These are phyloP conservation scores for Exserohilum turcica DNA, from an alignment of 2,329 filamentous ascomycete species.

Conservation along the genomic window DNA sequence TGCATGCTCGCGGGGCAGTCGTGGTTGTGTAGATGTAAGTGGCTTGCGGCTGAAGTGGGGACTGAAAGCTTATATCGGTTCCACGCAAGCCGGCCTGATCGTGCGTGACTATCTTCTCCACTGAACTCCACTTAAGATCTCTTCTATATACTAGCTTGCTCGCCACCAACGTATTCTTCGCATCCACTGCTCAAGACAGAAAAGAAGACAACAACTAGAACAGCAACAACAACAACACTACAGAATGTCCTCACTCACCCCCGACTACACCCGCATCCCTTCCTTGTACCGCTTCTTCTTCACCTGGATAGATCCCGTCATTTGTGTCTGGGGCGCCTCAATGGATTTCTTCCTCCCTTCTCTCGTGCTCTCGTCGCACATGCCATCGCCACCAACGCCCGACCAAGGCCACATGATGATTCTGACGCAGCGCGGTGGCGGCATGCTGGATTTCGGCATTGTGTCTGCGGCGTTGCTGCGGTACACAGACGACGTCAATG, in stretches of 20 bases:
- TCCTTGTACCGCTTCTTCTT: constrained; percentile 36
- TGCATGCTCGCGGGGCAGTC: neutral
- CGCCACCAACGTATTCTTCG: too few species aligned
- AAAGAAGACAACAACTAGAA: neutral
- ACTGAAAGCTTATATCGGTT: neutral
- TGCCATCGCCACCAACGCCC: constrained; percentile 17
- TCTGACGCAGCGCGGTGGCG: constrained; percentile 33
- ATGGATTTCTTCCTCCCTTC: constrained; percentile 33
- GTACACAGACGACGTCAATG: constrained; percentile 27
- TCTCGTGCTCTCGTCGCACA: constrained; percentile 27
- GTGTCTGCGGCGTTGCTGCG: constrained; percentile 34
- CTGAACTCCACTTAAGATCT: too few species aligned
- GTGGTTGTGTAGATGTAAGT: neutral
- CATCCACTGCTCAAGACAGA: neutral
- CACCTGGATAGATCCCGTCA: constrained; percentile 33
- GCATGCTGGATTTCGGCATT: constrained; percentile 36
- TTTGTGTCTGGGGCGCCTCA: constrained; percentile 34
- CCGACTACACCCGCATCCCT: constrained; percentile 9
- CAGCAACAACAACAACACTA: neutral
- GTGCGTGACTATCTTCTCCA: too few species aligned
- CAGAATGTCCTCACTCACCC: constrained; percentile 1
- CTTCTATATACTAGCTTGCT: too few species aligned
- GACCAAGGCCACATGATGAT: constrained; percentile 35
- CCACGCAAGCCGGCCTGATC: too few species aligned
- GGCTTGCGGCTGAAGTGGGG: neutral